Evolutionary conservation across 2,329 filamentous ascomycete species (phyloP).

Genomic region (Colletotrichum brevisporum): DNA sequence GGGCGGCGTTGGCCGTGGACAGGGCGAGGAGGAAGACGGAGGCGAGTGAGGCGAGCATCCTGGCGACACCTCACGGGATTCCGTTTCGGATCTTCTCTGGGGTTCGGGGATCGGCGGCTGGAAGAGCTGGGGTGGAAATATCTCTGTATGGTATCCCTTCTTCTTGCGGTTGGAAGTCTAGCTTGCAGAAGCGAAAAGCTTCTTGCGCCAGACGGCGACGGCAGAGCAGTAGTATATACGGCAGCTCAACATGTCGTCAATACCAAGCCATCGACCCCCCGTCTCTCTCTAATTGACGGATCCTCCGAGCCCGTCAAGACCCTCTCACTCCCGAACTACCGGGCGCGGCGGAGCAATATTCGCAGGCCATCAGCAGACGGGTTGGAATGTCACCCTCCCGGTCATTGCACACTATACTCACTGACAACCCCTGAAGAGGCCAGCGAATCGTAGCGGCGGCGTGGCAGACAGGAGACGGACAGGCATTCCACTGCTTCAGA

Average conservation of each 20-base stretch:
- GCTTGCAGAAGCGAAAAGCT: neutral
- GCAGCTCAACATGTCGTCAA: neutral
- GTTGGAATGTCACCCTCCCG: conserved; percentile 4
- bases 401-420: neutral
- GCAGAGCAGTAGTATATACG: conserved; percentile 8
- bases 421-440: no score
- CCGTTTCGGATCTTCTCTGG: conserved; percentile 5
- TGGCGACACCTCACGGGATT: conserved; percentile 4
- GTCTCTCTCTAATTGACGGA: conserved; percentile 37
- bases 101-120: neutral
- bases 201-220: neutral
- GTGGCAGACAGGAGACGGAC: conserved; percentile 25
- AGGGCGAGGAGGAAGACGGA: conserved; percentile 35
- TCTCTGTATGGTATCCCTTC: neutral
- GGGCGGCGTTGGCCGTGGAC: conserved; percentile 55
- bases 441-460: neutral
- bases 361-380: conserved; percentile 19
- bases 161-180: neutral
- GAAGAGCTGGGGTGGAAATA: neutral
- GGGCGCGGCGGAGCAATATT: neutral
- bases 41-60: conserved; percentile 37
- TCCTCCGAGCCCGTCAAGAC: conserved; percentile 11
- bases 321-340: conserved; percentile 21
- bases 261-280: conserved; percentile 13
- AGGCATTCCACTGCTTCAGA: conserved; percentile 25